Evolutionary conservation across 83 land plant species (phyloP).

Genomic region (Thuja plicata): DNA sequence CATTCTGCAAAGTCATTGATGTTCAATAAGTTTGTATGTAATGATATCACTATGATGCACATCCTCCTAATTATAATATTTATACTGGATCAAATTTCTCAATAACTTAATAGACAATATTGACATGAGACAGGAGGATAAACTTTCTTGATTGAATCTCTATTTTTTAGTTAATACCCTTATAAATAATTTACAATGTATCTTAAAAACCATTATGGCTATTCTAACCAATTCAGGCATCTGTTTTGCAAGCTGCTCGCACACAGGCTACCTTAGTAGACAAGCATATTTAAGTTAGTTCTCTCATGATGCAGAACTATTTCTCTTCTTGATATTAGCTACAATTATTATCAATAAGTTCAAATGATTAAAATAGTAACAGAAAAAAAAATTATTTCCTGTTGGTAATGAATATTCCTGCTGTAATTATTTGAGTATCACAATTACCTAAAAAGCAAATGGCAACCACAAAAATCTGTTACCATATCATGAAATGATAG

Average conservation of each 20-base stretch:
- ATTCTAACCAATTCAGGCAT: background rate
- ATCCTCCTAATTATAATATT: background rate
- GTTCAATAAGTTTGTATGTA: background rate
- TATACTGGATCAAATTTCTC: background rate
- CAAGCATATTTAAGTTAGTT: background rate
- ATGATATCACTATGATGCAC: background rate
- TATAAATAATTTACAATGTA: background rate
- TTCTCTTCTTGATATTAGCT: background rate
- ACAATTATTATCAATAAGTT: background rate
- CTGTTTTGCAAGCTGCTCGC: background rate
- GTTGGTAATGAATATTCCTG: background rate
- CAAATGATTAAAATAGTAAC: background rate
- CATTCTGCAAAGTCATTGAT: conserved; percentile 8
- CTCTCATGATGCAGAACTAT: background rate
- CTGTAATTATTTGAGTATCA: background rate
- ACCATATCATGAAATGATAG: background rate
- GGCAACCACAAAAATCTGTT: background rate
- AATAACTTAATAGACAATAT: background rate
- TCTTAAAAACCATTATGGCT: background rate
- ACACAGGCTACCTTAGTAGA: background rate
- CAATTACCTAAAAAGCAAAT: background rate
- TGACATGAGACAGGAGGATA: background rate
- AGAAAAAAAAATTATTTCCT: background rate
- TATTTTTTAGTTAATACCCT: background rate
- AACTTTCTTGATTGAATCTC: background rate